A percentile compares a stretch with the other conserved stretches of the same genome.
Conservation (phyloP, 1,284 basidiomycete species). For the Sporisorium sorghi region DNA sequence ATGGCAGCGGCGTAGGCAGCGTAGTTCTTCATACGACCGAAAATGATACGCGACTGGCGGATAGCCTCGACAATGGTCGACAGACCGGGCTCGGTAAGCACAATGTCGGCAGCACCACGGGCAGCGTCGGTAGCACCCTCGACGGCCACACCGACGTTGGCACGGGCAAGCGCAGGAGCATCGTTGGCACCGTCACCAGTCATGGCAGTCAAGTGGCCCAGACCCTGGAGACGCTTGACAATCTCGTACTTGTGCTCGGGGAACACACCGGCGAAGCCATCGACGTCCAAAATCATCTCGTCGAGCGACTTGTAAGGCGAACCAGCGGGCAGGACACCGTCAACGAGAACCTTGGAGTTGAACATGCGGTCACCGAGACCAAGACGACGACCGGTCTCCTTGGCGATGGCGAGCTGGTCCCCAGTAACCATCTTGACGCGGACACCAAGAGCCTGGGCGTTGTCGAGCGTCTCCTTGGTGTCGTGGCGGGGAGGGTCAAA, state of each 20-base stretch:
- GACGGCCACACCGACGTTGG: conserved; percentile 72
- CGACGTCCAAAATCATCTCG: conserved; percentile 88
- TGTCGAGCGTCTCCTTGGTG: conserved; percentile 98
- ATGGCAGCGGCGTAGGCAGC: conserved; percentile 86
- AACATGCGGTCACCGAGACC: conserved; percentile 97
- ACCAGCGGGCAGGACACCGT: conserved; percentile 82
- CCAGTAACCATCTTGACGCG: conserved; percentile 99
- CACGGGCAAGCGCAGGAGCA: conserved; percentile 71
- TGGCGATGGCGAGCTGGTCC: conserved; percentile 98
- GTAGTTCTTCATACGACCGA: conserved; percentile 99
- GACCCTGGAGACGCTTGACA: conserved; percentile 91
- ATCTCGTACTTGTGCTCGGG: conserved; percentile 94
- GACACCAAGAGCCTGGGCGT: conserved; percentile 93
- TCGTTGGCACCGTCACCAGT: conserved; percentile 71
- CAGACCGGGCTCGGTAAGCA: conserved; percentile 72
- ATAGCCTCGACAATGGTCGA: conserved; percentile 71
- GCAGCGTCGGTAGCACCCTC: conserved; percentile 71
- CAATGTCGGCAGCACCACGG: conserved; percentile 71
- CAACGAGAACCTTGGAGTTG: conserved; percentile 92
- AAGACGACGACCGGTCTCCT: conserved; percentile 97
- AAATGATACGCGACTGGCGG: conserved; percentile 95
- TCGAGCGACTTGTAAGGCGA: conserved; percentile 80
- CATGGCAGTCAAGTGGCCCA: conserved; percentile 98
- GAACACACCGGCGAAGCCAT: conserved; percentile 93
- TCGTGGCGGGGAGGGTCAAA: conserved; percentile 98